Evolutionary conservation across 2,329 filamentous ascomycete species (phyloP).

Genomic region (Monosporascus ibericus): DNA sequence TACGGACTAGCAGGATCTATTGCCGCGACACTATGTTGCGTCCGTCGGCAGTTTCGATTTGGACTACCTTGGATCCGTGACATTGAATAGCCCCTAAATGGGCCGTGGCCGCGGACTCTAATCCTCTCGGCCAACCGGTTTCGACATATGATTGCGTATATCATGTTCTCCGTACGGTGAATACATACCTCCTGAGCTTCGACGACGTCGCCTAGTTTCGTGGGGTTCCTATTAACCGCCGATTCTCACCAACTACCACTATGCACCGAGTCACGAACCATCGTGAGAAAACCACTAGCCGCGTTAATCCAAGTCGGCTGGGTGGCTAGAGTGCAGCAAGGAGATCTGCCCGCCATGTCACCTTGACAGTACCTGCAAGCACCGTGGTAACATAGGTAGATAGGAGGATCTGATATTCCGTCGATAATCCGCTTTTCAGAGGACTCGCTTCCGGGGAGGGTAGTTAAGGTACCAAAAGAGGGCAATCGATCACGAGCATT

Average conservation of each 20-base stretch:
- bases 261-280: constrained; percentile 30
- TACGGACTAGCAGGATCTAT: not conserved
- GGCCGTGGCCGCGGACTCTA: constrained; percentile 5
- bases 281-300: constrained; percentile 9
- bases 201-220: constrained; percentile 19
- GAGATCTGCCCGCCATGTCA: no score
- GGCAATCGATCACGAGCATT: no score
- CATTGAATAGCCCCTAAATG: constrained; percentile 3
- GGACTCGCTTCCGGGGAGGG: no score
- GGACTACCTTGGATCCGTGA: constrained; percentile 4
- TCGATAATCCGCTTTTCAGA: no score
- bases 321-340: no score
- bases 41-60: constrained; percentile 2
- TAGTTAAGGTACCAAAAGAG: no score
- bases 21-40: constrained; percentile 3
- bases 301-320: no score
- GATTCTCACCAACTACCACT: constrained; percentile 24
- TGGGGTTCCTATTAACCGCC: constrained; percentile 22
- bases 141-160: constrained; percentile 19
- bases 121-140: constrained; percentile 5
- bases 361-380: no score
- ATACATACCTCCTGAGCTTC: constrained; percentile 21
- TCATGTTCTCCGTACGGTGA: constrained; percentile 20
- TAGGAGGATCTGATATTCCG: constrained; percentile 39
- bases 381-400: constrained; percentile 5